These are phyloP conservation scores for Pichia sp. DNA, from an alignment of 1,139 yeast genomes.

Conservation along the genomic window DNA sequence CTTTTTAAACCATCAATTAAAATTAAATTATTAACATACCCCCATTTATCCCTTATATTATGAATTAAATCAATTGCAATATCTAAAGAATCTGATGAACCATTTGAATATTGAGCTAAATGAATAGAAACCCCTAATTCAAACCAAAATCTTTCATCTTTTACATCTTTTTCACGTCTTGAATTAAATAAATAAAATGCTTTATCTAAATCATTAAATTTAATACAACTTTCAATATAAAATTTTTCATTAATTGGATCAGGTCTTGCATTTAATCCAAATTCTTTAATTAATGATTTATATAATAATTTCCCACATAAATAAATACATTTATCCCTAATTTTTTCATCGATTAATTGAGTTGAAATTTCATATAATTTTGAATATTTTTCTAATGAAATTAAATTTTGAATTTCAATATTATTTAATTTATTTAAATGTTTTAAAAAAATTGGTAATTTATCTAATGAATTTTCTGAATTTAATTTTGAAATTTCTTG, in stretches of 20 bases:
- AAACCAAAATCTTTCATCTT: constrained; percentile 29
- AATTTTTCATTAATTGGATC: constrained; percentile 31
- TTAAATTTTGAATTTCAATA: constrained; percentile 13
- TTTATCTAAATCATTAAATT: constrained; percentile 15
- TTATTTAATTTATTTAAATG: constrained; percentile 19
- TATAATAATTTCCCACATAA: constrained; percentile 29
- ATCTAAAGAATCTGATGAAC: constrained; percentile 4
- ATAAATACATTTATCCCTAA: constrained; percentile 26
- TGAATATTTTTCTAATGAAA: constrained; percentile 22
- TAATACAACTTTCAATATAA: constrained; percentile 27
- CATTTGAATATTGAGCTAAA: constrained; percentile 13
- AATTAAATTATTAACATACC: constrained; percentile 22
- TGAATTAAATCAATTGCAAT: constrained; percentile 22
- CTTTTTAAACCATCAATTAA: constrained; percentile 19
- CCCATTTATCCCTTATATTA: constrained; percentile 18
- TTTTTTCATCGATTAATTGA: constrained; percentile 20
- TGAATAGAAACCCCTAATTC: constrained; percentile 27
- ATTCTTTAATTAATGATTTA: constrained; percentile 10
- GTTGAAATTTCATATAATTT: constrained; percentile 25
- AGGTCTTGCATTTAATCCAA: constrained; percentile 25
- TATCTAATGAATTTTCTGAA: constrained; percentile 20
- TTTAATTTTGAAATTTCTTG: constrained; percentile 20
- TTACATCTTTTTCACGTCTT: constrained; percentile 27
- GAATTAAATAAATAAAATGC: constrained; percentile 25
- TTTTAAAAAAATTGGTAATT: constrained; percentile 22